Conservation (phyloP, 2,329 filamentous ascomycete genomes). For the Coniella lustricola region DNA sequence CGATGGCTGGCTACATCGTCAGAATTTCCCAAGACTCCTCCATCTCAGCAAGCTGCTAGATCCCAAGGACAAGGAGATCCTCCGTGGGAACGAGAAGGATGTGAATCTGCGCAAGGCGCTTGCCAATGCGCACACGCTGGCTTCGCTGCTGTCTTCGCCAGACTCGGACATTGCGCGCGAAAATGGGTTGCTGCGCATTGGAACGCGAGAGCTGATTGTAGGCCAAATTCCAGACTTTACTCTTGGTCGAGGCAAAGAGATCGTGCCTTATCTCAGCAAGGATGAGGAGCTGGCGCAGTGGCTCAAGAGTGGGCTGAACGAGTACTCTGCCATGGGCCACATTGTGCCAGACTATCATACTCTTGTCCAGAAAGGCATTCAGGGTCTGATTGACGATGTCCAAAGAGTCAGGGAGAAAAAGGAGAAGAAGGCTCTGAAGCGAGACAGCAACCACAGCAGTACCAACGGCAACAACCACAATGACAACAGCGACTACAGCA, state of each 20-base stretch:
- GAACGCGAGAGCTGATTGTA: conserved; percentile 3
- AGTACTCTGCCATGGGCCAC: conserved; percentile 9
- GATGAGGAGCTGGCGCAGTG: conserved; percentile 2
- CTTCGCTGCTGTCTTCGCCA: not conserved
- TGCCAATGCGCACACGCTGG: not conserved
- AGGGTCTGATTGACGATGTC: not conserved
- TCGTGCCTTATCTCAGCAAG: conserved; percentile 8
- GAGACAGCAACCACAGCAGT: too few relatives aligned
- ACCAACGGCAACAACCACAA: too few relatives aligned
- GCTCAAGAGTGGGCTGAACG: conserved; percentile 4
- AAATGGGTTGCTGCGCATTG: not conserved
- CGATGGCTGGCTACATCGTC: conserved; percentile 5
- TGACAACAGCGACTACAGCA: not conserved
- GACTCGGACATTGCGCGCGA: not conserved
- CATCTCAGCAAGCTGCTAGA: not conserved
- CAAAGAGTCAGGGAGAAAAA: not conserved
- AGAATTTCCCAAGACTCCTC: conserved; percentile 3
- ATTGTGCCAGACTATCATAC: conserved; percentile 3
- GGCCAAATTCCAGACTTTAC: conserved; percentile 7
- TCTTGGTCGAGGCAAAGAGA: conserved; percentile 6
- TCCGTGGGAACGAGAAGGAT: not conserved
- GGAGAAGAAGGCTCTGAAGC: too few relatives aligned
- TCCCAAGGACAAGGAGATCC: conserved; percentile 1
- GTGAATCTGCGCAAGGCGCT: not conserved
- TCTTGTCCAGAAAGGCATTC: conserved; percentile 1